phyloP scores from a whole-genome alignment of 2,329 filamentous ascomycete species.

The Colletotrichum tanaceti region DNA sequence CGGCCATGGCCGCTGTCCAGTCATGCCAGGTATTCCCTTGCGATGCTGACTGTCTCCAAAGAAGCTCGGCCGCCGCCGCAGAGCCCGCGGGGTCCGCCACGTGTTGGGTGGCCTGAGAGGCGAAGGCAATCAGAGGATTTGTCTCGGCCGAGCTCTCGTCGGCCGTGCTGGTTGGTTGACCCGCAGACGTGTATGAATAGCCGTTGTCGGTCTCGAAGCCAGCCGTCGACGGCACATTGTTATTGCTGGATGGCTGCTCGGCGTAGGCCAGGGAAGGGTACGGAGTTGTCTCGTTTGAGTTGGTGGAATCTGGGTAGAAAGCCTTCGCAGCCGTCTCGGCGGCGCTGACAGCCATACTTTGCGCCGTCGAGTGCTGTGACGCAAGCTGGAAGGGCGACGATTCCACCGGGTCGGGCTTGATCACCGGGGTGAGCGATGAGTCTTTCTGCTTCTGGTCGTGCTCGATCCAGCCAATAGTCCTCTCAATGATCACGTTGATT shows the following conservation, averaged over 20 bases:
- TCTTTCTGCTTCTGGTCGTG: conserved; percentile 53
- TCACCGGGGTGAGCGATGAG: conserved; percentile 10
- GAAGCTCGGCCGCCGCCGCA: conserved; percentile 46
- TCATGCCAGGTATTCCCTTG: conserved; percentile 64
- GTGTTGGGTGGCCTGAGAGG: conserved; percentile 53
- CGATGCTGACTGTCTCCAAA: conserved; percentile 47
- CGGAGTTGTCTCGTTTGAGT: conserved; percentile 45
- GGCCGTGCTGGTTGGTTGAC: conserved; percentile 35
- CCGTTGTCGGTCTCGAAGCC: conserved; percentile 29
- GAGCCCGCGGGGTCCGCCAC: conserved; percentile 43
- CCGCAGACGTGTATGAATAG: conserved; percentile 31
- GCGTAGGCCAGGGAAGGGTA: conserved; percentile 49
- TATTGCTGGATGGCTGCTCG: conserved; percentile 44
- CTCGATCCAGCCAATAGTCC: conserved; percentile 65
- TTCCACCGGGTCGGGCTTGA: conserved; percentile 31
- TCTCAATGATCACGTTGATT: conserved; percentile 61
- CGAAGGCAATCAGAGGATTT: conserved; percentile 55
- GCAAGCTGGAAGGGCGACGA: conserved; percentile 25
- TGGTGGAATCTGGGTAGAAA: conserved; percentile 46
- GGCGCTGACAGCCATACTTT: conserved; percentile 12
- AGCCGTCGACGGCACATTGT: conserved; percentile 40
- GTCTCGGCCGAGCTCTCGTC: conserved; percentile 45
- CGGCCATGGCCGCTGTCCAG: conserved; percentile 64
- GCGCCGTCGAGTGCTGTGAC: conserved; percentile 25
- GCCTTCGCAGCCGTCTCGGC: conserved; percentile 45